Evolutionary conservation across 2,329 filamentous ascomycete species (phyloP).

Genomic region (Claviceps citrina): DNA sequence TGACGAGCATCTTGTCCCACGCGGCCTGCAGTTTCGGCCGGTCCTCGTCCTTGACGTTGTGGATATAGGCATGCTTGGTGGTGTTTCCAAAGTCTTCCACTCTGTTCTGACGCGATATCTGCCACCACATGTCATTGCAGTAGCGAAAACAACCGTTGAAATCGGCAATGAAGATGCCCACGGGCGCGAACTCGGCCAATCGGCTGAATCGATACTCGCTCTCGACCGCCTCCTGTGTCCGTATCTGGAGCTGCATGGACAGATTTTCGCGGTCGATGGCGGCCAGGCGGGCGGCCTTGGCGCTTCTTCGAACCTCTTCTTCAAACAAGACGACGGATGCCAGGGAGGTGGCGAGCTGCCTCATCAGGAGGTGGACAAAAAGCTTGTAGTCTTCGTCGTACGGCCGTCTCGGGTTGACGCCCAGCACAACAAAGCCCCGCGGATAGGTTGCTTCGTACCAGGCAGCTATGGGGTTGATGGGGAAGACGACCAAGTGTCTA

Average conservation of each 20-base stretch:
- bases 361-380: constrained; percentile 41
- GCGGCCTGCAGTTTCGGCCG: constrained; percentile 38
- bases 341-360: constrained; percentile 49
- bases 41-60: constrained; percentile 54
- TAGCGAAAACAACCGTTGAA: constrained; percentile 52
- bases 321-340: constrained; percentile 57
- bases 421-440: constrained; percentile 53
- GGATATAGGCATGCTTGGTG: constrained; percentile 42
- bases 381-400: constrained; percentile 60
- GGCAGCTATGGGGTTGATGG: constrained; percentile 30
- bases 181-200: constrained; percentile 71
- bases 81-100: constrained; percentile 37
- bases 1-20: constrained; percentile 39
- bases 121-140: constrained; percentile 49
- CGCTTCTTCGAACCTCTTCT: constrained; percentile 48
- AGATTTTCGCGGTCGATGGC: constrained; percentile 5
- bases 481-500: constrained; percentile 50
- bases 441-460: constrained; percentile 7
- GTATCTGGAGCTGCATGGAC: constrained; percentile 5
- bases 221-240: constrained; percentile 6
- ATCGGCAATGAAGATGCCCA: constrained; percentile 71
- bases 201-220: constrained; percentile 42
- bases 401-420: constrained; percentile 53
- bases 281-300: constrained; percentile 15
- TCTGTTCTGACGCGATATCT: constrained; percentile 51